A percentile compares a stretch with the other conserved stretches of the same genome.
Evolutionary conservation across 768 basidiomycete genomes (phyloP).

Genomic region (Phlebiopsis flavidoalba): DNA sequence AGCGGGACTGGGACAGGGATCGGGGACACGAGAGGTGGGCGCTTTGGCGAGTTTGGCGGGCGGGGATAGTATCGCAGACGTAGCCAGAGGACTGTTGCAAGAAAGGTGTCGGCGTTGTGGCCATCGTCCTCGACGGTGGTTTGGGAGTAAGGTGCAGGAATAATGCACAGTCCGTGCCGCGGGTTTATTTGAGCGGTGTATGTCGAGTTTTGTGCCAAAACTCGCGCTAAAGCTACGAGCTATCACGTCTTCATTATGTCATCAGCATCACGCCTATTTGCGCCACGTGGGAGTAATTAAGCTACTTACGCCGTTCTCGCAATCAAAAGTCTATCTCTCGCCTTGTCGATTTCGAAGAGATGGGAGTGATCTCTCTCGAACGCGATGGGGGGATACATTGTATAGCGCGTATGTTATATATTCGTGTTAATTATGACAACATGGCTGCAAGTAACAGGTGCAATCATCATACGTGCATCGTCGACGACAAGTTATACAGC

Average conservation of each 20-base stretch:
- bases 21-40: slow-evolving; percentile 15
- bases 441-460: slow-evolving; percentile 11
- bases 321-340: not conserved
- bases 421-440: slow-evolving; percentile 8
- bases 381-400: too few species aligned
- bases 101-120: slow-evolving; percentile 18
- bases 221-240: slow-evolving; percentile 11
- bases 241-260: slow-evolving; percentile 12
- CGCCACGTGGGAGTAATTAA: not conserved
- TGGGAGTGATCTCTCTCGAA: too few species aligned
- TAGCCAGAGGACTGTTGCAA: slow-evolving; percentile 29
- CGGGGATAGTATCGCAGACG: slow-evolving; percentile 70
- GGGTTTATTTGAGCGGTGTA: not conserved
- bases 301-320: not conserved
- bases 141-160: slow-evolving; percentile 8
- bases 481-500: slow-evolving; percentile 8
- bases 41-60: slow-evolving; percentile 46
- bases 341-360: not conserved
- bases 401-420: slow-evolving; percentile 3
- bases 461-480: slow-evolving; percentile 11
- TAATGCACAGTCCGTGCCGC: not conserved
- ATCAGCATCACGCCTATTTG: not conserved
- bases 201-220: not conserved
- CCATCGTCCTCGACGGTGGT: slow-evolving; percentile 5
- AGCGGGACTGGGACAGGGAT: slow-evolving; percentile 20